These are phyloP conservation scores for Aegilops umbellulata DNA, from an alignment of 176 grass and related monocot genomes.

Conservation along the genomic window DNA sequence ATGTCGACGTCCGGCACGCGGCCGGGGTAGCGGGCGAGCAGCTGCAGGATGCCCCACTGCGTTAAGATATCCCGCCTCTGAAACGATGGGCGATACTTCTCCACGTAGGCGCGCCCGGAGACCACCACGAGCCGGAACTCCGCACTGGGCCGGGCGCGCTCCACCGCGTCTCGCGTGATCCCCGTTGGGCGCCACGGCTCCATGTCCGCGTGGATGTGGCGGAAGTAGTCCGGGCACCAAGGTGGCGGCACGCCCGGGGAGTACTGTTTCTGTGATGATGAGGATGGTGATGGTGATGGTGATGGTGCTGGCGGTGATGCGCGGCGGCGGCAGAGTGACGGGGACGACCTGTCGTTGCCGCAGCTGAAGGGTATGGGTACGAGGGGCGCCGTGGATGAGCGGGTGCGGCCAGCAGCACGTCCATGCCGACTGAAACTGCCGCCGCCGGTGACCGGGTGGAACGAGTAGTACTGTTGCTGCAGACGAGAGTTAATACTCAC, in stretches of 20 bases:
- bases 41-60: constrained; percentile 78
- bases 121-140: constrained; percentile 60
- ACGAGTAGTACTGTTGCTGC: background rate
- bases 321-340: background rate
- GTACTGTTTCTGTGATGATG: background rate
- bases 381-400: background rate
- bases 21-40: constrained; percentile 58
- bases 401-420: background rate
- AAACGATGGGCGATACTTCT: constrained; percentile 48
- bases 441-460: background rate
- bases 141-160: constrained; percentile 32
- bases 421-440: background rate
- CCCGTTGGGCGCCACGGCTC: constrained; percentile 43
- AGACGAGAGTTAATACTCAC: no score
- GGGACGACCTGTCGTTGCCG: background rate
- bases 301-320: background rate
- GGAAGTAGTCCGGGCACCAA: constrained; percentile 63
- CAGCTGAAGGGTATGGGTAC: constrained; percentile 29
- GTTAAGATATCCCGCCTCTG: constrained; percentile 69
- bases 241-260: background rate
- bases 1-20: constrained; percentile 77
- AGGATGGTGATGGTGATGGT: background rate
- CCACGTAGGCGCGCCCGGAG: constrained; percentile 50
- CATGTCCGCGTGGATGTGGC: constrained; percentile 66
- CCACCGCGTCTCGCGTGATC: constrained; percentile 42